Conservation (phyloP, 768 basidiomycete species). For the Pseudohyphozyma bogoriensis region DNA sequence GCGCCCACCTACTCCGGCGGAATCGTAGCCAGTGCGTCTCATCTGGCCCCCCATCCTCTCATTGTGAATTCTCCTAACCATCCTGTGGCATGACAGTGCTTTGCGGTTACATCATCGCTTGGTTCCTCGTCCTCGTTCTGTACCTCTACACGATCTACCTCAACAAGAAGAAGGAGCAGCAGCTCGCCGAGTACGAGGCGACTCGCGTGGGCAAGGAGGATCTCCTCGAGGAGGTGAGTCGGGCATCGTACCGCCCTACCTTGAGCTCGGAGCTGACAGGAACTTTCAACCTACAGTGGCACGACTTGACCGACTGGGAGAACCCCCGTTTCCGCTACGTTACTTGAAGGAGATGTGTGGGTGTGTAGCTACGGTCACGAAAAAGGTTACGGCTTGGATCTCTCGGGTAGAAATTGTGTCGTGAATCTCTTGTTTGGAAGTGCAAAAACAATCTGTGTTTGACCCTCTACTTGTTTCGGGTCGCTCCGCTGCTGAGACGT, state of each 20-base stretch:
- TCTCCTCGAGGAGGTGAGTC: conserved; percentile 22
- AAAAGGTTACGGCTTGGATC: too few species aligned
- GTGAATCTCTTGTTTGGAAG: too few species aligned
- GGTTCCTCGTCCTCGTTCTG: conserved; percentile 18
- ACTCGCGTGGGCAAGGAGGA: conserved; percentile 15
- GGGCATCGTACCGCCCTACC: too few species aligned
- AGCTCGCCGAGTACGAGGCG: conserved; percentile 20
- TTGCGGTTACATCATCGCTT: conserved; percentile 14
- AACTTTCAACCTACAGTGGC: background rate
- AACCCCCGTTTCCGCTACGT: conserved; percentile 22
- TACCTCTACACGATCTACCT: conserved; percentile 26
- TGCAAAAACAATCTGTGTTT: too few species aligned
- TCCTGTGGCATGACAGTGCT: too few species aligned
- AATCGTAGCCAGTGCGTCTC: conserved; percentile 28
- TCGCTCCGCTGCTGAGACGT: too few species aligned
- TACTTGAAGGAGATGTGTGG: too few species aligned
- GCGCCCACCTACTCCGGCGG: conserved; percentile 28
- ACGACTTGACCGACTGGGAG: conserved; percentile 31
- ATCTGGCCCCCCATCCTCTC: background rate
- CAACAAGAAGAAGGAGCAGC: conserved; percentile 30
- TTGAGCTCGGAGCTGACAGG: conserved; percentile 2
- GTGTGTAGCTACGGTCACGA: too few species aligned
- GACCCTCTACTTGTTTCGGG: too few species aligned
- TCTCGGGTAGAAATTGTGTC: too few species aligned
- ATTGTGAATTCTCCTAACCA: background rate